Percentiles rank a stretch among this genome's conserved stretches.
phyloP scores from a whole-genome alignment of 2,329 filamentous ascomycete species.

The Aspergillus luchuensis region DNA sequence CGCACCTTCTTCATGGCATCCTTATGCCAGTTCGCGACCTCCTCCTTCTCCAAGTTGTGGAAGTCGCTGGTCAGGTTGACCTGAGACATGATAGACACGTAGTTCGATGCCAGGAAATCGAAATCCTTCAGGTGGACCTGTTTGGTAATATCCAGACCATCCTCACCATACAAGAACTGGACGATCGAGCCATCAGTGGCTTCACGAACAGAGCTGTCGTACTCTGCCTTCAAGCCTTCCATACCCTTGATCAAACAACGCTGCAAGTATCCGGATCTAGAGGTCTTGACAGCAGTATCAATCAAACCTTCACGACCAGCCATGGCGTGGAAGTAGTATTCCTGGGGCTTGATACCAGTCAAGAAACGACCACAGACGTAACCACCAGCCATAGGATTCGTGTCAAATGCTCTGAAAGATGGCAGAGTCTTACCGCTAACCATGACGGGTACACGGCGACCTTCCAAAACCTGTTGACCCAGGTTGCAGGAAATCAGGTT shows the following conservation, averaged over 20 bases:
- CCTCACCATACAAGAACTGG: conserved; percentile 95
- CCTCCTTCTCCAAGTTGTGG: conserved; percentile 64
- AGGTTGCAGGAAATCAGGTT: conserved; percentile 98
- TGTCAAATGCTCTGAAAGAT: conserved; percentile 91
- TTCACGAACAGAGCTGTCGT: conserved; percentile 92
- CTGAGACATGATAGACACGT: conserved; percentile 75
- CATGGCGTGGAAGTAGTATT: conserved; percentile 99
- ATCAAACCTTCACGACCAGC: conserved; percentile 97
- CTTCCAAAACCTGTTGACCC: conserved; percentile 94
- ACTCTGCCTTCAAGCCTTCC: conserved; percentile 89
- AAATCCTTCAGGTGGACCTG: conserved; percentile 90
- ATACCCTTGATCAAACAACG: conserved; percentile 98
- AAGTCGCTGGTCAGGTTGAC: conserved; percentile 66
- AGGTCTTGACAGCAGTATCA: conserved; percentile 98
- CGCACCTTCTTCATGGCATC: conserved; percentile 75
- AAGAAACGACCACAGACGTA: conserved; percentile 96
- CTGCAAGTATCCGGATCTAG: conserved; percentile 93
- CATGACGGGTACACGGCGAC: conserved; percentile 92
- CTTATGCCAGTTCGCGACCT: conserved; percentile 63
- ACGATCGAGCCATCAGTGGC: conserved; percentile 83
- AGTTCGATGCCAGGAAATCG: conserved; percentile 84
- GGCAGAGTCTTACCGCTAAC: conserved; percentile 95
- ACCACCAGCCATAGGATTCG: conserved; percentile 82
- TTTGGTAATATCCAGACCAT: conserved; percentile 91
- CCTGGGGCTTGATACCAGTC: conserved; percentile 93